Evolutionary conservation across 2,329 filamentous ascomycete species (phyloP).

Genomic region (Fusarium buharicum): DNA sequence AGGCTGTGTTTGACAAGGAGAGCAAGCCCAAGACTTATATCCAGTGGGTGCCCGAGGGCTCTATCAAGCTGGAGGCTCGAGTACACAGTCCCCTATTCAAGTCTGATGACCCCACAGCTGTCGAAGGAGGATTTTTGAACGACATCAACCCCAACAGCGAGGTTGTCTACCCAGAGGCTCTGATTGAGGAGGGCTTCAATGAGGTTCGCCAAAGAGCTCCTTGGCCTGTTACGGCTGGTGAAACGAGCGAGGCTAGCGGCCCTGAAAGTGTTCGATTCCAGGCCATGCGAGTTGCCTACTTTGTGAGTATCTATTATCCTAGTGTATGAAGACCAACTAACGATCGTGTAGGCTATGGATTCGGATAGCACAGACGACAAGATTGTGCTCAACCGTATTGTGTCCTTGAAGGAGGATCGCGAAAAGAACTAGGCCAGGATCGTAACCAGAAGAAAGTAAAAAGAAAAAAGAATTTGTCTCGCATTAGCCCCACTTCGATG

Average conservation of each 20-base stretch:
- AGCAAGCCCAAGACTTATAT: constrained; percentile 84
- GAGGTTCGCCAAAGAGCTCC: constrained; percentile 78
- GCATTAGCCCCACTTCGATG: neutral
- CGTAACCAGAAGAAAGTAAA: neutral
- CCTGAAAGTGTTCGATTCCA: constrained; percentile 88
- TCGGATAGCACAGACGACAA: constrained; percentile 81
- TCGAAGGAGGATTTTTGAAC: constrained; percentile 81
- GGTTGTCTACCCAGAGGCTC: constrained; percentile 77
- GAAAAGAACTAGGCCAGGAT: constrained; percentile 62
- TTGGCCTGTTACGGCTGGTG: constrained; percentile 83
- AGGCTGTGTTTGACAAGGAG: constrained; percentile 73
- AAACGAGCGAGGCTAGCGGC: constrained; percentile 70
- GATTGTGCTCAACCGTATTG: constrained; percentile 89
- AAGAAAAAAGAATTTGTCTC: neutral
- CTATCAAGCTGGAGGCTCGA: constrained; percentile 77
- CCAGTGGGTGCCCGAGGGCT: constrained; percentile 83
- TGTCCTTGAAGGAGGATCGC: constrained; percentile 89
- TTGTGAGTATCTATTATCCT: constrained; percentile 59
- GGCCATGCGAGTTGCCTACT: constrained; percentile 88
- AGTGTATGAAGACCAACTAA: constrained; percentile 18
- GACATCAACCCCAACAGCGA: constrained; percentile 89
- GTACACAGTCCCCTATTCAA: constrained; percentile 88
- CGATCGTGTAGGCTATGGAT: constrained; percentile 70
- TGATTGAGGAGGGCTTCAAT: constrained; percentile 85
- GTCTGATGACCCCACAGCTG: constrained; percentile 81